Conservation (phyloP, 176 grass and related monocot species). For the Oryza rufipogon region DNA sequence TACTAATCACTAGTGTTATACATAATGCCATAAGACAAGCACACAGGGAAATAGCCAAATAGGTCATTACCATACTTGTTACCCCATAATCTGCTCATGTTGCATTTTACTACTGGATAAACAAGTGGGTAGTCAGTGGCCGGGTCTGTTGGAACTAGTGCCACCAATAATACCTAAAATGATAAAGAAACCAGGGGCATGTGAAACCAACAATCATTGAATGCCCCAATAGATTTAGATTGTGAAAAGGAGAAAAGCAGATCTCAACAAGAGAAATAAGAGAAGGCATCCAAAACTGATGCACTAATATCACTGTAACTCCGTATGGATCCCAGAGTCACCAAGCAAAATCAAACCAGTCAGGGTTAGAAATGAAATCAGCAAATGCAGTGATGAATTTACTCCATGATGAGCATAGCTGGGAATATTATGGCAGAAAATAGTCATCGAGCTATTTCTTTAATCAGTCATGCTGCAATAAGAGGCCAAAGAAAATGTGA, state of each 20-base stretch:
- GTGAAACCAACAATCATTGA: constrained; percentile 34
- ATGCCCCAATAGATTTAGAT: neutral
- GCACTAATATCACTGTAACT: neutral
- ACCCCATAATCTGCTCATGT: neutral
- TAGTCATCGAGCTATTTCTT: neutral
- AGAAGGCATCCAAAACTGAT: neutral
- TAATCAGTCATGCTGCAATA: neutral
- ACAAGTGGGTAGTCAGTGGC: neutral
- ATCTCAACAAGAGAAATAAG: constrained; percentile 13
- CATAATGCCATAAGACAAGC: neutral
- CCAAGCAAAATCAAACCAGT: constrained; percentile 2
- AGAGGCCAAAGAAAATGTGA: neutral
- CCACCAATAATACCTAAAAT: constrained; percentile 36
- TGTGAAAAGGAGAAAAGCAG: constrained; percentile 2
- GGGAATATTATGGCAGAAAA: neutral
- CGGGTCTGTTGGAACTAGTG: constrained; percentile 19
- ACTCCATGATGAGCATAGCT: neutral
- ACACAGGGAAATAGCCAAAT: constrained; percentile 1
- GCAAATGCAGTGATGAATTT: neutral
- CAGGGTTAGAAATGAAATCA: neutral
- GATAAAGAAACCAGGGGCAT: constrained; percentile 7
- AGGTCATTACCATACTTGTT: neutral
- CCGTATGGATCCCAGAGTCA: neutral
- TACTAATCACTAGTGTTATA: neutral
- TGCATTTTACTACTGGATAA: constrained; percentile 27